A percentile compares a stretch with the other conserved stretches of the same genome.
phyloP scores from a whole-genome alignment of 768 basidiomycete species.

The Tephrocybe rancida region DNA sequence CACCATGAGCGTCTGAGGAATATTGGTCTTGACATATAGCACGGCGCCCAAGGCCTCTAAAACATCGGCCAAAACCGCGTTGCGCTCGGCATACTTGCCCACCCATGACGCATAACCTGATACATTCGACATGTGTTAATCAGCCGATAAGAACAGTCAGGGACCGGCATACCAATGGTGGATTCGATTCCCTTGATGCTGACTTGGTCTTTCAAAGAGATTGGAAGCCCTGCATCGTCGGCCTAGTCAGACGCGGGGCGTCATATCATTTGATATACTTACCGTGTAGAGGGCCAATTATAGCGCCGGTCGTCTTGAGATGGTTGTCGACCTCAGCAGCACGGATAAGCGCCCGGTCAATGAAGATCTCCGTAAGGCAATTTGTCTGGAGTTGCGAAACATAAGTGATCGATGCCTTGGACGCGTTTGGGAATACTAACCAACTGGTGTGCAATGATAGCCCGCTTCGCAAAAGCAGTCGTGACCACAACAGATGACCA shows the following conservation, averaged over 20 bases:
- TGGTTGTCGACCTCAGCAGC: constrained; percentile 70
- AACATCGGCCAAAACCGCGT: constrained; percentile 67
- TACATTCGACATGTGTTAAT: neutral
- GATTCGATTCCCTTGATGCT: constrained; percentile 70
- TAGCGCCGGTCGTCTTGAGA: constrained; percentile 60
- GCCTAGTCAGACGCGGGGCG: too few relatives aligned
- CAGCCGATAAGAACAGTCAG: too few relatives aligned
- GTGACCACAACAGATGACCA: constrained; percentile 74
- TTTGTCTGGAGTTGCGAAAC: constrained; percentile 60
- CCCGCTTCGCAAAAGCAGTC: constrained; percentile 75
- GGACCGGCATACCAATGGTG: constrained; percentile 52
- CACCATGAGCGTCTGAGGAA: constrained; percentile 82
- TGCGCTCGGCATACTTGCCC: constrained; percentile 56
- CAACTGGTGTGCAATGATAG: constrained; percentile 78
- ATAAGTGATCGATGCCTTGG: too few relatives aligned
- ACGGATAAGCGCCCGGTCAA: constrained; percentile 65
- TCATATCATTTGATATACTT: too few relatives aligned
- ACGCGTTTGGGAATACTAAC: constrained; percentile 37
- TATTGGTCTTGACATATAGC: constrained; percentile 70
- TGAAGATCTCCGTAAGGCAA: constrained; percentile 83
- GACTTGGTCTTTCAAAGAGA: constrained; percentile 78
- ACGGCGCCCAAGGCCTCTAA: constrained; percentile 71
- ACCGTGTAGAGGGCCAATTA: constrained; percentile 76
- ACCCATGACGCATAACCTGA: constrained; percentile 77
- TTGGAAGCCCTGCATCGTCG: constrained; percentile 57